phyloP scores from a whole-genome alignment of 305 asterid genomes.

The Fraxinus sp. region DNA sequence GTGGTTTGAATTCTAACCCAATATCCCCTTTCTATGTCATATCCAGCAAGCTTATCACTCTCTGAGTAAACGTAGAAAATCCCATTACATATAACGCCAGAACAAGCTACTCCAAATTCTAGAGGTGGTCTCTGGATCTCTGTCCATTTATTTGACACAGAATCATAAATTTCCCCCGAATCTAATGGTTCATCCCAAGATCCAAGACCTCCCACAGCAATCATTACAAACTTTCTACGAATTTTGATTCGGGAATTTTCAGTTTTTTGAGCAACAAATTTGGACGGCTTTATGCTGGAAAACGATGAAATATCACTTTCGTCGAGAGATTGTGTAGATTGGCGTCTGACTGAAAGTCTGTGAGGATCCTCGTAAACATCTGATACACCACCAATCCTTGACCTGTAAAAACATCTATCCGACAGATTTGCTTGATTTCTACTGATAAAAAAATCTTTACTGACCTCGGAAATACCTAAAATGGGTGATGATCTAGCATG shows the following conservation, averaged over 20 bases:
- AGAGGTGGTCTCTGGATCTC: conserved; percentile 75
- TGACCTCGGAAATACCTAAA: conserved; percentile 67
- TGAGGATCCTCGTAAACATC: conserved; percentile 98
- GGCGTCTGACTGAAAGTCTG: conserved; percentile 78
- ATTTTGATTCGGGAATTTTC: conserved; percentile 40
- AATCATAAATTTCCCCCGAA: conserved; percentile 78
- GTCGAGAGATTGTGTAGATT: conserved; percentile 53
- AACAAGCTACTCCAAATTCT: conserved; percentile 80
- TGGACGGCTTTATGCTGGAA: conserved; percentile 40
- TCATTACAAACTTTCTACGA: conserved; percentile 49
- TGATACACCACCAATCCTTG: conserved; percentile 65
- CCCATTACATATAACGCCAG: conserved; percentile 69
- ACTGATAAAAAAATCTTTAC: conserved; percentile 42
- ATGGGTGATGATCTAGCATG: conserved; percentile 79
- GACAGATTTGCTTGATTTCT: conserved; percentile 59
- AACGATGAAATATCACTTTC: conserved; percentile 53
- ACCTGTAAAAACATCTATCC: conserved; percentile 53
- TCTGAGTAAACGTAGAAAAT: conserved; percentile 78
- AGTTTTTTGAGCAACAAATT: conserved; percentile 40
- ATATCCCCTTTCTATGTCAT: conserved; percentile 71
- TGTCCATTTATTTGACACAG: conserved; percentile 75
- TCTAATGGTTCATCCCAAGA: conserved; percentile 86
- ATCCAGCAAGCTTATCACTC: conserved; percentile 65
- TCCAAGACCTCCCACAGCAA: conserved; percentile 92
- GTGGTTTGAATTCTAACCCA: conserved; percentile 69